phyloP scores from a whole-genome alignment of 1,284 basidiomycete species.

The Ceraceosorus bombacis region DNA sequence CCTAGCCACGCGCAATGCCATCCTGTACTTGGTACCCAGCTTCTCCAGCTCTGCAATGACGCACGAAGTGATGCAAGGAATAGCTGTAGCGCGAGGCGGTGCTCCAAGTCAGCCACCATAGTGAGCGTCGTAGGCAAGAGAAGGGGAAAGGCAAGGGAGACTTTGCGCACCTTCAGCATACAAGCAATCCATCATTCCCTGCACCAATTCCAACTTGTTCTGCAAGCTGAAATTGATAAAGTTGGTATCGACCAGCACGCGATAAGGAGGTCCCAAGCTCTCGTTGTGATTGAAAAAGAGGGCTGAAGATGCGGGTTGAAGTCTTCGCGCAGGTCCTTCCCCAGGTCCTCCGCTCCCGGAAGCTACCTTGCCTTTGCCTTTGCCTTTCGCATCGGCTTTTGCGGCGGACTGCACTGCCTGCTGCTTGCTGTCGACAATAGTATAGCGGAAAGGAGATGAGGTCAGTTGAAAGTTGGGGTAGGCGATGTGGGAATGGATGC shows the following conservation, averaged over 20 bases:
- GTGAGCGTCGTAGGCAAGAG: too few species aligned
- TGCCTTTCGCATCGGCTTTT: conserved; percentile 52
- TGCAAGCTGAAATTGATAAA: conserved; percentile 99
- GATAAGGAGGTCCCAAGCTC: conserved; percentile 90
- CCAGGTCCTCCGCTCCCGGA: conserved; percentile 1
- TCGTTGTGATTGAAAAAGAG: conserved; percentile 94
- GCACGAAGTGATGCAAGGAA: conserved; percentile 96
- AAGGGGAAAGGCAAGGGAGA: too few species aligned
- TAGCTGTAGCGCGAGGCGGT: conserved; percentile 57
- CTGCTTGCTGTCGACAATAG: conserved; percentile 49
- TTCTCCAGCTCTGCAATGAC: conserved; percentile 98
- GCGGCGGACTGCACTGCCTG: conserved; percentile 43
- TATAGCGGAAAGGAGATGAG: too few species aligned
- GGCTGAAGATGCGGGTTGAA: conserved; percentile 58
- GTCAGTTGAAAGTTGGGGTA: neutral
- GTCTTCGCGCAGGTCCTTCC: conserved; percentile 27
- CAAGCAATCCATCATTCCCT: conserved; percentile 98
- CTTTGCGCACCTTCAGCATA: conserved; percentile 83
- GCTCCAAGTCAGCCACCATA: too few species aligned
- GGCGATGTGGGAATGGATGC: neutral
- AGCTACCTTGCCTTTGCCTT: conserved; percentile 43
- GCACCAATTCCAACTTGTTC: conserved; percentile 92
- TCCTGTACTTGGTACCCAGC: conserved; percentile 86
- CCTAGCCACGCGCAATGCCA: conserved; percentile 89
- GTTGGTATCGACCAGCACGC: conserved; percentile 96